Conservation (phyloP, 2,329 filamentous ascomycete genomes). For the Talaromyces pinophilus region DNA sequence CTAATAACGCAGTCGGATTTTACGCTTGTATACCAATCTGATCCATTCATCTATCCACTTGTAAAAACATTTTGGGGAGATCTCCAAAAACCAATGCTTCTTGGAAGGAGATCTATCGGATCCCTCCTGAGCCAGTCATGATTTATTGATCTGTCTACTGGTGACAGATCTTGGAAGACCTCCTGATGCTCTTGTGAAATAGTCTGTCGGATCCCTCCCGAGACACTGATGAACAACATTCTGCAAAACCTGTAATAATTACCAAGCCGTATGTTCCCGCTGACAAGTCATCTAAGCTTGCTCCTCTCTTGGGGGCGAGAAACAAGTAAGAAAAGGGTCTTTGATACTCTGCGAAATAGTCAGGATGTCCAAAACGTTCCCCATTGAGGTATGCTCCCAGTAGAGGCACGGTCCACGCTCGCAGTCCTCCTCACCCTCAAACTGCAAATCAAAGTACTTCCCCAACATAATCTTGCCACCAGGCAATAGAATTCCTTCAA, state of each 20-base stretch:
- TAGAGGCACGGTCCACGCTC: slow-evolving; percentile 36
- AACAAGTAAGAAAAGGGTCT: background rate
- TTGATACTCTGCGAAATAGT: slow-evolving; percentile 7
- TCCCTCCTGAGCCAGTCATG: background rate
- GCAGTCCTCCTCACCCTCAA: slow-evolving; percentile 25
- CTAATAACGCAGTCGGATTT: background rate
- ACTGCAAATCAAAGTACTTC: slow-evolving; percentile 45
- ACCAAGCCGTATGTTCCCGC: background rate
- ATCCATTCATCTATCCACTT: background rate
- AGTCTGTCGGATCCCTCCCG: background rate
- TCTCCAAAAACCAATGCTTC: background rate
- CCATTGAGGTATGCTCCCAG: slow-evolving; percentile 31
- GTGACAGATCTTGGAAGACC: background rate
- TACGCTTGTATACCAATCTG: background rate
- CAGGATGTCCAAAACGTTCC: slow-evolving; percentile 14
- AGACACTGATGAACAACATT: background rate
- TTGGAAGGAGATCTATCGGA: background rate
- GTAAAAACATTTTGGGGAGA: background rate
- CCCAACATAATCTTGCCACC: slow-evolving; percentile 52
- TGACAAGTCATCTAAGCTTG: background rate
- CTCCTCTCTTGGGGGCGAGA: background rate
- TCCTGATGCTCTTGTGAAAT: background rate
- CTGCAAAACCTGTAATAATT: background rate
- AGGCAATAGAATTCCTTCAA: slow-evolving; percentile 52
- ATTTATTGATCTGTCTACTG: background rate